phyloP scores from a whole-genome alignment of 495 filamentous ascomycete species.

The Penicillium simplicissimum region DNA sequence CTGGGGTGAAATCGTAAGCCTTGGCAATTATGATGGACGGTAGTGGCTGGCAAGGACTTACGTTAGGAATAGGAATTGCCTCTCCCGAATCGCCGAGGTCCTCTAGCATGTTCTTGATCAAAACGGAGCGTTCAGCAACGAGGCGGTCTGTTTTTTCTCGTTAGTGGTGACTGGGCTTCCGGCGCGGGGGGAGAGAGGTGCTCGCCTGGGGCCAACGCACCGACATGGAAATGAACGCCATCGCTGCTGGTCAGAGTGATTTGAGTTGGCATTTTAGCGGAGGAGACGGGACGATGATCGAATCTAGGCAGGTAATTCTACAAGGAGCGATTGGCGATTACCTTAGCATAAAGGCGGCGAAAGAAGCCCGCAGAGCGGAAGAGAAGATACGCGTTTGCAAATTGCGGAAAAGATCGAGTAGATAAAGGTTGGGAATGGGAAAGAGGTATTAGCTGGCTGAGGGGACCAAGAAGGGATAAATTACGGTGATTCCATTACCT shows the following conservation, averaged over 20 bases:
- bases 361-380: background rate
- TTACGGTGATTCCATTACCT: too few relatives aligned
- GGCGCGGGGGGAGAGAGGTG: background rate
- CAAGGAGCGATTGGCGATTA: background rate
- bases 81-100: conserved; percentile 76
- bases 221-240: conserved; percentile 53
- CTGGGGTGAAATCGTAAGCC: conserved; percentile 40
- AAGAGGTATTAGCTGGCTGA: too few relatives aligned
- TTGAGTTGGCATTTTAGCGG: conserved; percentile 1
- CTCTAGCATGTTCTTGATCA: conserved; percentile 98
- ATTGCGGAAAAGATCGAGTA: too few relatives aligned
- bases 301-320: background rate
- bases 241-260: conserved; percentile 62
- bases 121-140: conserved; percentile 85
- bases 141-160: conserved; percentile 59
- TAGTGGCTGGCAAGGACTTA: conserved; percentile 40
- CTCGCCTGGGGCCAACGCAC: conserved; percentile 40
- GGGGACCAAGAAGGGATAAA: too few relatives aligned
- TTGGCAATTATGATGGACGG: background rate
- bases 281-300: background rate
- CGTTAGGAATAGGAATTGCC: conserved; percentile 85
- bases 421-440: too few relatives aligned
- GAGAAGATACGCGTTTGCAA: too few relatives aligned
- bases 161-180: background rate
- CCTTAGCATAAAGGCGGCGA: background rate